These are phyloP conservation scores for Acanthamoeba healyi DNA, from an alignment of 208 protist genomes.

Conservation along the genomic window DNA sequence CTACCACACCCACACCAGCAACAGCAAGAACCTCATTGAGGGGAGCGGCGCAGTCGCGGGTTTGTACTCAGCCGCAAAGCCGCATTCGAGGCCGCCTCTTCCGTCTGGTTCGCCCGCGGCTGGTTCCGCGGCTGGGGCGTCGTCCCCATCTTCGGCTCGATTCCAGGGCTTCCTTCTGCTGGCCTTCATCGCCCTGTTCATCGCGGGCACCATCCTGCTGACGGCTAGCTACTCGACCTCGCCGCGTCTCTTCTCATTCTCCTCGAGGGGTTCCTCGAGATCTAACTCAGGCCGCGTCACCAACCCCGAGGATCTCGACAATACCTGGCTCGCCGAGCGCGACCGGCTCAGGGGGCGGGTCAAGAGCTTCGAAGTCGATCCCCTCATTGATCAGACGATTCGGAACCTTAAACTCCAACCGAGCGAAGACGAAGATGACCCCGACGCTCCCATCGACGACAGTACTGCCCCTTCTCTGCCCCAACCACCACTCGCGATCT, in stretches of 20 bases:
- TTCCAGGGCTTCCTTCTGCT: neutral
- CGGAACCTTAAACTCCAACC: neutral
- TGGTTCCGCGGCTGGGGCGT: neutral
- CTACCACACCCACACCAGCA: conserved; percentile 1
- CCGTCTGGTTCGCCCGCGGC: neutral
- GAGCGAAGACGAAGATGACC: neutral
- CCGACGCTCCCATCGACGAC: neutral
- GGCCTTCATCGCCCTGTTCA: neutral
- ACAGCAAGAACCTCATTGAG: neutral
- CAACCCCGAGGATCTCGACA: neutral
- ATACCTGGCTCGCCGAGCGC: conserved; percentile 4
- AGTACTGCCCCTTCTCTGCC: neutral
- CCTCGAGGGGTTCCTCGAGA: neutral
- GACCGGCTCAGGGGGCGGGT: neutral
- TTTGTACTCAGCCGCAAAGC: neutral
- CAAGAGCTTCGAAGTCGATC: neutral
- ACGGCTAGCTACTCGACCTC: neutral
- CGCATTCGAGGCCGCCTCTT: neutral
- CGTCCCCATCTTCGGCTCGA: no score
- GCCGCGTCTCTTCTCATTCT: neutral
- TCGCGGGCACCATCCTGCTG: neutral
- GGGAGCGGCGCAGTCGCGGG: neutral
- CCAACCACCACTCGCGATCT: neutral
- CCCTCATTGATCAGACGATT: neutral
- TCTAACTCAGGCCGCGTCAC: neutral